A percentile compares a stretch with the other conserved stretches of the same genome.
phyloP scores from a whole-genome alignment of 176 grass and related monocot genomes.

The Avena sativa region DNA sequence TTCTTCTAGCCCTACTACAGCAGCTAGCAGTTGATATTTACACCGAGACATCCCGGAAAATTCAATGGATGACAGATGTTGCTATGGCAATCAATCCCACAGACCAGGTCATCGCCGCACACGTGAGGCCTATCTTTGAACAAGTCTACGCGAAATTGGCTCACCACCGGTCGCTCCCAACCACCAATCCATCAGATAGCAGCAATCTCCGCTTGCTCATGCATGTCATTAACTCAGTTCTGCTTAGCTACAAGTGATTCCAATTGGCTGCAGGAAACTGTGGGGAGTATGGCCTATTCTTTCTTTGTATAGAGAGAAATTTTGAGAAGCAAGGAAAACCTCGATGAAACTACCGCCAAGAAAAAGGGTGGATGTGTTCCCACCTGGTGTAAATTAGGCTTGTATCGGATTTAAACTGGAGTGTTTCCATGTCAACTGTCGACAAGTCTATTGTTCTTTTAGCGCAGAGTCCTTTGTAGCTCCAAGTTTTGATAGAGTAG shows the following conservation, averaged over 20 bases:
- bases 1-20: conserved; percentile 94
- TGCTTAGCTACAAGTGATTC: conserved; percentile 88
- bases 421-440: conserved; percentile 39
- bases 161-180: conserved; percentile 67
- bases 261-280: neutral
- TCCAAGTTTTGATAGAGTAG: neutral
- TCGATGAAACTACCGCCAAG: conserved; percentile 26
- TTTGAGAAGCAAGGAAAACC: conserved; percentile 59
- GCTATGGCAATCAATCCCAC: conserved; percentile 87
- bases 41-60: conserved; percentile 76
- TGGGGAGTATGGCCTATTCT: conserved; percentile 42
- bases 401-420: conserved; percentile 28
- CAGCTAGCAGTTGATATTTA: conserved; percentile 86
- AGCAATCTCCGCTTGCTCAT: conserved; percentile 69
- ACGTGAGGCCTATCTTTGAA: conserved; percentile 93
- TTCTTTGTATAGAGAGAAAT: conserved; percentile 72
- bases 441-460: neutral
- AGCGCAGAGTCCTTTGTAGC: neutral
- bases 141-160: conserved; percentile 76
- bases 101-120: conserved; percentile 66
- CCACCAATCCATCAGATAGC: conserved; percentile 54
- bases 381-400: conserved; percentile 54
- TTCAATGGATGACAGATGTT: conserved; percentile 91
- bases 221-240: conserved; percentile 96
- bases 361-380: neutral